phyloP scores from a whole-genome alignment of 768 basidiomycete genomes.

The Mycena rebaudengoi region DNA sequence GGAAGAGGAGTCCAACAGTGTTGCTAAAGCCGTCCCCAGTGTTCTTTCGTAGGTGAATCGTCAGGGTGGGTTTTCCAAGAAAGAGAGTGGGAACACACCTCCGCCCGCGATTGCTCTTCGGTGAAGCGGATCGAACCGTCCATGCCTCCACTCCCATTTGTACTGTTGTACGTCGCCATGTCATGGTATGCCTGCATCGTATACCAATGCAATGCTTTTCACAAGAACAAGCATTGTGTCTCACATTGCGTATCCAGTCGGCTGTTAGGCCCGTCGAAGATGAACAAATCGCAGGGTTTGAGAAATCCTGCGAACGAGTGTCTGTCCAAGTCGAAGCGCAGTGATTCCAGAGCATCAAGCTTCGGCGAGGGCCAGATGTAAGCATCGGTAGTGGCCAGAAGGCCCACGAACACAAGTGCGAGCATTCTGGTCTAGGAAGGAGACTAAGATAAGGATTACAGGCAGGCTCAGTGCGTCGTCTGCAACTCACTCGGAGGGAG shows the following conservation, averaged over 20 bases:
- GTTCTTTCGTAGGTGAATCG: slow-evolving; percentile 2
- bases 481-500: no score
- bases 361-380: slow-evolving; percentile 7
- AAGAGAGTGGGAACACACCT: slow-evolving; percentile 2
- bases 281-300: neutral
- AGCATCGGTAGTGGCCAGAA: neutral
- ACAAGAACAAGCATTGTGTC: neutral
- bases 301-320: neutral
- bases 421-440: neutral
- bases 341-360: slow-evolving; percentile 2
- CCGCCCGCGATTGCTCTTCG: slow-evolving; percentile 16
- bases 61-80: neutral
- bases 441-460: no score
- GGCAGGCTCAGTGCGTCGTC: no score
- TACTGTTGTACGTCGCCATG: slow-evolving; percentile 32
- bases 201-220: neutral
- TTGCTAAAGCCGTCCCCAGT: slow-evolving; percentile 5
- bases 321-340: neutral
- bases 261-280: neutral
- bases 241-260: slow-evolving; percentile 14
- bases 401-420: neutral
- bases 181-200: slow-evolving; percentile 33
- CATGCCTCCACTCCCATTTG: slow-evolving; percentile 33
- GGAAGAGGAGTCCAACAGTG: neutral
- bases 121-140: slow-evolving; percentile 36